Conservation (phyloP, 2,329 filamentous ascomycete species). For the Paecilomyces dactylethromorphus region DNA sequence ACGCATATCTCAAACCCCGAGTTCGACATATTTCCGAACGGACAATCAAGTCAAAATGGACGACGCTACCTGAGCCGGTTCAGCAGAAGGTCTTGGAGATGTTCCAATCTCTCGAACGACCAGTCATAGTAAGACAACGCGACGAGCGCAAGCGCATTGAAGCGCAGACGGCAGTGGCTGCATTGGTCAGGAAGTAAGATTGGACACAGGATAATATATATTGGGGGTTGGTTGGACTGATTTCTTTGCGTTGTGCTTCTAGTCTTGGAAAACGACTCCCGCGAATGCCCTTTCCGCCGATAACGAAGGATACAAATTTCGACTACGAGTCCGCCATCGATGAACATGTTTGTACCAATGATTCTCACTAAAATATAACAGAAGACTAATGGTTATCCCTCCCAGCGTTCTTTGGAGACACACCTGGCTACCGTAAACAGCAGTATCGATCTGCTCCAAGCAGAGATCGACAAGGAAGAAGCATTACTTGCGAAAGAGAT, state of each 20-base stretch:
- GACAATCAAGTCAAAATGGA: slow-evolving; percentile 41
- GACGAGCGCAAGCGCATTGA: slow-evolving; percentile 37
- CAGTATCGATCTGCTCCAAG: slow-evolving; percentile 32
- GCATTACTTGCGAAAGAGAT: slow-evolving; percentile 33
- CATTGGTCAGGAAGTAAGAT: slow-evolving; percentile 36
- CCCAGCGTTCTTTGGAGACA: slow-evolving; percentile 30
- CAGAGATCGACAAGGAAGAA: slow-evolving; percentile 38
- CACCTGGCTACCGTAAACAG: slow-evolving; percentile 33
- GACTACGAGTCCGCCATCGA: slow-evolving; percentile 38
- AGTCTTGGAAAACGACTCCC: slow-evolving; percentile 36
- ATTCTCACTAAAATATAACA: background rate
- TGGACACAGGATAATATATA: background rate
- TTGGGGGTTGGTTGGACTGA: background rate
- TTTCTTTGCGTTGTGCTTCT: background rate
- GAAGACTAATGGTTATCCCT: background rate
- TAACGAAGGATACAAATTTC: slow-evolving; percentile 35
- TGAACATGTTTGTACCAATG: slow-evolving; percentile 29
- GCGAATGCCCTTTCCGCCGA: slow-evolving; percentile 40
- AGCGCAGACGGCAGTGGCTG: slow-evolving; percentile 33
- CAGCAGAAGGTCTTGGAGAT: slow-evolving; percentile 38
- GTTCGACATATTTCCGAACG: slow-evolving; percentile 35
- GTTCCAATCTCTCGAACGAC: slow-evolving; percentile 35
- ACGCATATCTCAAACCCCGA: slow-evolving; percentile 33
- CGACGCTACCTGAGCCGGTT: slow-evolving; percentile 34
- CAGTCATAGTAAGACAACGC: slow-evolving; percentile 36